These are phyloP conservation scores for Syzygium malaccense DNA, from an alignment of 441 rosid species.

Conservation along the genomic window DNA sequence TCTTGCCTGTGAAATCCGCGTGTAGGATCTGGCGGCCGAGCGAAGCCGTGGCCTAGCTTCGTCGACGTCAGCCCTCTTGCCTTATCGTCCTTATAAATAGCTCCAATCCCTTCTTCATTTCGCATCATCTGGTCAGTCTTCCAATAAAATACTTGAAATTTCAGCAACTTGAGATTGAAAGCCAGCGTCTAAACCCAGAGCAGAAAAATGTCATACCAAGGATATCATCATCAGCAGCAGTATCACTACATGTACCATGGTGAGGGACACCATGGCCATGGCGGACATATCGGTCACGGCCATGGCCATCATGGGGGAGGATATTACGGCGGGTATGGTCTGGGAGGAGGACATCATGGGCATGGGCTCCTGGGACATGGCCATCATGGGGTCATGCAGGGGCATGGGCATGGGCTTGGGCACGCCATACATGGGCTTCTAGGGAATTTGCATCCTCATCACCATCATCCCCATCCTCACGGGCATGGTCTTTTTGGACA, in stretches of 20 bases:
- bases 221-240: background rate
- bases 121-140: background rate
- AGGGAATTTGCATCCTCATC: background rate
- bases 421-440: background rate
- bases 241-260: background rate
- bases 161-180: background rate
- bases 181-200: background rate
- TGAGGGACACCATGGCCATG: background rate
- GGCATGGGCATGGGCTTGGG: background rate
- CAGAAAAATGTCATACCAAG: background rate
- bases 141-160: background rate
- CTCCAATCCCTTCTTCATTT: background rate
- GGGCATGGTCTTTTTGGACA: background rate
- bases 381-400: background rate
- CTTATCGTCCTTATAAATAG: background rate
- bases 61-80: background rate
- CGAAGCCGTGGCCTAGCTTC: background rate
- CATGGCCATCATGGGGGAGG: background rate
- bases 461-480: background rate
- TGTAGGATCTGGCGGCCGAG: background rate
- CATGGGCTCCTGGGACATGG: background rate
- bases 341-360: background rate
- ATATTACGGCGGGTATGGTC: background rate
- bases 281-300: background rate
- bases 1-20: background rate